phyloP scores from a whole-genome alignment of 495 filamentous ascomycete genomes.

The Podospora conica region DNA sequence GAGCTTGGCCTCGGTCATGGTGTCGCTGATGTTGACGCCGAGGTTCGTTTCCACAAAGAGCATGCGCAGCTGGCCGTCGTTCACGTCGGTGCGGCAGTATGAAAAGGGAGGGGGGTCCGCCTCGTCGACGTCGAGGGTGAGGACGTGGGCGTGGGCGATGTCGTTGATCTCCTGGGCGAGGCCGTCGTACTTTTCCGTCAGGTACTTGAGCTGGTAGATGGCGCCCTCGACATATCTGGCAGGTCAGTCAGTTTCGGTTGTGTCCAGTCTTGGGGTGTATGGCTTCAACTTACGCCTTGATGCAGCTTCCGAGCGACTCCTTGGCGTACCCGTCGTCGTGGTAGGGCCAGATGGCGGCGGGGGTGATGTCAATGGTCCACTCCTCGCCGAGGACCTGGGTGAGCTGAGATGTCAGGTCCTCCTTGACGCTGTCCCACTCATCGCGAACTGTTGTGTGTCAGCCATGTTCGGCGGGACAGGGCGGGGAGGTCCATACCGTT shows the following conservation, averaged over 20 bases:
- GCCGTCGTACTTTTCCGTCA: slow-evolving; percentile 24
- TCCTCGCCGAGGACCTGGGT: slow-evolving; percentile 35
- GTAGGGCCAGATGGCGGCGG: slow-evolving; percentile 43
- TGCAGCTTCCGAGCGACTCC: slow-evolving; percentile 39
- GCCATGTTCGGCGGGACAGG: neutral
- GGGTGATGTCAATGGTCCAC: slow-evolving; percentile 46
- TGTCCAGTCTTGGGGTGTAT: too few relatives aligned
- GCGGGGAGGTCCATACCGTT: slow-evolving; percentile 34
- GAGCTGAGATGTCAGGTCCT: slow-evolving; percentile 37
- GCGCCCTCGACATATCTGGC: slow-evolving; percentile 41
- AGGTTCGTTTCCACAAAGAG: slow-evolving; percentile 39
- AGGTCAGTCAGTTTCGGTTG: too few relatives aligned
- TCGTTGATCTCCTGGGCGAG: slow-evolving; percentile 44
- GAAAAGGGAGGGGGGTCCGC: slow-evolving; percentile 29
- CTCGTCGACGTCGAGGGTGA: slow-evolving; percentile 44
- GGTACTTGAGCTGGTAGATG: slow-evolving; percentile 36
- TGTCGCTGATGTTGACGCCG: slow-evolving; percentile 39
- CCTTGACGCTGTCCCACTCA: slow-evolving; percentile 44
- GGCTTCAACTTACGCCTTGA: slow-evolving; percentile 37
- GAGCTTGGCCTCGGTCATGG: slow-evolving; percentile 31
- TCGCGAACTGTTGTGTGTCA: slow-evolving; percentile 40
- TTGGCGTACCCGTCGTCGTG: slow-evolving; percentile 43
- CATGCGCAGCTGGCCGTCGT: slow-evolving; percentile 42
- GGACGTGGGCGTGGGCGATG: slow-evolving; percentile 36
- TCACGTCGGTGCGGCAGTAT: slow-evolving; percentile 41